A percentile compares a stretch with the other conserved stretches of the same genome.
phyloP scores from a whole-genome alignment of 2,329 filamentous ascomycete species.

The Fusarium xylarioides region DNA sequence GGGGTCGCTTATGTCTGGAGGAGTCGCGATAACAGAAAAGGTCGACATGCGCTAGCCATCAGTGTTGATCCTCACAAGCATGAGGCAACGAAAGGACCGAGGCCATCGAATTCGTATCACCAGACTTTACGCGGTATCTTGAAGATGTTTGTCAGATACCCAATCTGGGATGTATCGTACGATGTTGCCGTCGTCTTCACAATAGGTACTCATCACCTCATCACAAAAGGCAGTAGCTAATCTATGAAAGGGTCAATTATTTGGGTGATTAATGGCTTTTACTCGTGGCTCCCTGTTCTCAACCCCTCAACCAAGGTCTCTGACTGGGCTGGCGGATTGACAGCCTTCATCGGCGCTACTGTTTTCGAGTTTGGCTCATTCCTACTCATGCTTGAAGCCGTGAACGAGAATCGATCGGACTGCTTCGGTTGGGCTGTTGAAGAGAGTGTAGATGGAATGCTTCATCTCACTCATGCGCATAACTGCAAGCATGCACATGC shows the following conservation, averaged over 20 bases:
- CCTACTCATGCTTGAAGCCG: constrained; percentile 71
- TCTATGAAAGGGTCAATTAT: constrained; percentile 51
- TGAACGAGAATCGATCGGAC: constrained; percentile 71
- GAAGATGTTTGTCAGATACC: constrained; percentile 50
- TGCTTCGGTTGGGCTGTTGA: constrained; percentile 77
- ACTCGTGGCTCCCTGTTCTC: constrained; percentile 58
- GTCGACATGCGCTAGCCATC: constrained; percentile 48
- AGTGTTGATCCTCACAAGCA: constrained; percentile 18
- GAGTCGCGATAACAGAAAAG: constrained; percentile 55
- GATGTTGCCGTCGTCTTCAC: constrained; percentile 53
- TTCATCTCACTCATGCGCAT: constrained; percentile 20
- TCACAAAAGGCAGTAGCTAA: background rate
- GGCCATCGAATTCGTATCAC: constrained; percentile 40
- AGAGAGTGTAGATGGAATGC: constrained; percentile 26
- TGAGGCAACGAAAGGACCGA: constrained; percentile 30
- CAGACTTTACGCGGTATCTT: constrained; percentile 43
- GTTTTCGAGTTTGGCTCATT: constrained; percentile 72
- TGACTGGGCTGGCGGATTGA: constrained; percentile 66
- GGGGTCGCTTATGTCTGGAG: constrained; percentile 52
- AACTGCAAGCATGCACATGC: constrained; percentile 43
- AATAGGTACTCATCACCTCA: constrained; percentile 40
- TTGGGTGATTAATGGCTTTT: constrained; percentile 70
- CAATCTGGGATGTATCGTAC: constrained; percentile 55
- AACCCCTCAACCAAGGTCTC: constrained; percentile 62
- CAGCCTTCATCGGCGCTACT: constrained; percentile 72